Conservation (phyloP, 2,329 filamentous ascomycete species). For the Metarhizium sp. region DNA sequence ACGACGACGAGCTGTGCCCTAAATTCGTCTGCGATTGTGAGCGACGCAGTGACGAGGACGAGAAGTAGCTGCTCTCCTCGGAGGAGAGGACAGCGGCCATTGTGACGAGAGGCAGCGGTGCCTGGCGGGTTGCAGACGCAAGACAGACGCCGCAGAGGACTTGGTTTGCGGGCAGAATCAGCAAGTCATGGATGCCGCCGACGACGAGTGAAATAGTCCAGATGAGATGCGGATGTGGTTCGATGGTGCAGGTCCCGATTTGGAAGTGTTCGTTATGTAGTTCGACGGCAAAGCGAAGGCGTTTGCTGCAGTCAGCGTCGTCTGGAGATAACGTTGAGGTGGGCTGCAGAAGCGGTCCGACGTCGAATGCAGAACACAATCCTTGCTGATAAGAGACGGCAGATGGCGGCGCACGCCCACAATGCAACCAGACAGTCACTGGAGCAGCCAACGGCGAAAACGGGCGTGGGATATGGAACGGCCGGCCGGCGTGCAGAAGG, state of each 20-base stretch:
- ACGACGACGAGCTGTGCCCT: conserved; percentile 29
- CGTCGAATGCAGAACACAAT: neutral
- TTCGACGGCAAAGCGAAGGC: too few relatives aligned
- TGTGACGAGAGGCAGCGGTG: conserved; percentile 10
- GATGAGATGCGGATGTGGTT: too few relatives aligned
- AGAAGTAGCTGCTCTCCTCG: conserved; percentile 50
- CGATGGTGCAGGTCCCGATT: too few relatives aligned
- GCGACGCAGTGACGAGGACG: conserved; percentile 42
- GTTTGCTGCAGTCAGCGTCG: neutral
- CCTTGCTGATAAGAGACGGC: neutral
- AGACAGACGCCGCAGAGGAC: neutral
- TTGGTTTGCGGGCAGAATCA: neutral
- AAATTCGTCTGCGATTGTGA: conserved; percentile 54
- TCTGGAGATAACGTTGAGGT: neutral
- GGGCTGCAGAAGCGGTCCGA: neutral
- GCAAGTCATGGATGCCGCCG: neutral
- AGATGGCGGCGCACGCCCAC: neutral
- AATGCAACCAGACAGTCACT: too few relatives aligned
- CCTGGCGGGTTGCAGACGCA: neutral
- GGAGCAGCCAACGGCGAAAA: neutral
- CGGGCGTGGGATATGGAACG: neutral
- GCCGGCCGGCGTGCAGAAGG: neutral
- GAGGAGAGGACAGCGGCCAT: conserved; percentile 50
- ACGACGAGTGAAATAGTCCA: neutral
- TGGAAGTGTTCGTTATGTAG: too few relatives aligned